Evolutionary conservation across 1,284 basidiomycete genomes (phyloP).

Genomic region (Flammula alnicola): DNA sequence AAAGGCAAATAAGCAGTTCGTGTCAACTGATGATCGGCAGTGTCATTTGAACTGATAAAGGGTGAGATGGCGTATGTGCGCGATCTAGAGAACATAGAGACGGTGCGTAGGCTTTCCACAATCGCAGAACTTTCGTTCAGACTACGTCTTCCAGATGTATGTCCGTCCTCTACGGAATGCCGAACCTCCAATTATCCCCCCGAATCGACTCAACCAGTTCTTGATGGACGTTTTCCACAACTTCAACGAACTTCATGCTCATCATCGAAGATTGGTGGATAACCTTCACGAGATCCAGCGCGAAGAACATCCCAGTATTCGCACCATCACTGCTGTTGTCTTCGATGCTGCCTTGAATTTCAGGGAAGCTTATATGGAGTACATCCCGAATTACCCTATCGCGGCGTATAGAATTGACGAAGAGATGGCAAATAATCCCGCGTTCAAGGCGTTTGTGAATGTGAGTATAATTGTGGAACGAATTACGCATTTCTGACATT

Average conservation of each 20-base stretch:
- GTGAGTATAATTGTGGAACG: slow-evolving; percentile 50
- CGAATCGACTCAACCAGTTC: slow-evolving; percentile 77
- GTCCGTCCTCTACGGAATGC: slow-evolving; percentile 75
- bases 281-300: slow-evolving; percentile 86
- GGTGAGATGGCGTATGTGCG: slow-evolving; percentile 95
- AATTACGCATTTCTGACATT: not conserved
- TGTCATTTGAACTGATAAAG: slow-evolving; percentile 94
- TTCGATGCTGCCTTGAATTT: slow-evolving; percentile 92
- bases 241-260: slow-evolving; percentile 76
- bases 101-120: too few relatives aligned
- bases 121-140: too few relatives aligned
- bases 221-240: slow-evolving; percentile 94
- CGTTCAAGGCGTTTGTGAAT: slow-evolving; percentile 85
- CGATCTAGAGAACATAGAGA: slow-evolving; percentile 89
- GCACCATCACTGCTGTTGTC: slow-evolving; percentile 84
- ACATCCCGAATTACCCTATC: slow-evolving; percentile 93
- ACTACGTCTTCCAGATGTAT: slow-evolving; percentile 82
- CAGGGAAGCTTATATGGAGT: slow-evolving; percentile 91
- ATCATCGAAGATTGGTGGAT: slow-evolving; percentile 78
- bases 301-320: slow-evolving; percentile 87
- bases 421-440: slow-evolving; percentile 80
- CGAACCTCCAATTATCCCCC: slow-evolving; percentile 78
- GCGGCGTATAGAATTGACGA: slow-evolving; percentile 91
- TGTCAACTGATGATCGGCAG: slow-evolving; percentile 41
- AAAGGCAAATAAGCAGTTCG: not conserved